Base-by-base conservation (phyloP, 1,139 yeast genomes). In the Geotrichum aggregatum region DNA sequence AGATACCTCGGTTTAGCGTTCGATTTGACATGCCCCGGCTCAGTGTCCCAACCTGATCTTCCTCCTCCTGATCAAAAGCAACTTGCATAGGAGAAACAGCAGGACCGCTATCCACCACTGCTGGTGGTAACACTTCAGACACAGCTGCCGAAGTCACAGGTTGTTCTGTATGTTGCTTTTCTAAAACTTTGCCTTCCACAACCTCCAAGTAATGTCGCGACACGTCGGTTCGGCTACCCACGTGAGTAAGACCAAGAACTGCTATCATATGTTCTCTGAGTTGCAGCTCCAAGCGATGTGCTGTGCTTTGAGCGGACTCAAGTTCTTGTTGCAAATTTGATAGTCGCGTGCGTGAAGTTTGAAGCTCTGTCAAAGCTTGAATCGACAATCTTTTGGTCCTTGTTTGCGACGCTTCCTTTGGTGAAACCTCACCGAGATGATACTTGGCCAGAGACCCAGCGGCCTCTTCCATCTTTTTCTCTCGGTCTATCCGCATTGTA, bases 331-430 rank as follows among this genome's bases (percentile, higher is more conserved):
- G 63, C 18, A 69, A 53, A 1, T 52, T 54, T 7, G 52, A 54
- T 33, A 69, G 63, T 35, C 61, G 62, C 38, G 60, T 61, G 35
- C 53, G 56, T 1, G 69, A 61, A 21, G 59, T 52, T 26, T 60
- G 65, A 18, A 59, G 59, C 56, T 69, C 72, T 5, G 67, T 71
- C 21, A 61, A 67, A 8, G 71, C 71, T 46, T 67, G 70, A 42
- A 59, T 56, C 14, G 69, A 66, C 35, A 64, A 57, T 31, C 72
- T 59, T 48, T 61, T 62, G 54, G 59, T 56, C 46, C 54, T 55
- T 31, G 44, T 10, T 24, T 55, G 55, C n/a, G 24, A 42, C 30
- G 42, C 18, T 24, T 38, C 21, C n/a, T 36, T 22, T 19, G 47
- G 16, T 55, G 34, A 21, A 52, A 44, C 16, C 53, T 38, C 14